phyloP scores from a whole-genome alignment of 2,329 filamentous ascomycete species.

The Aspergillus jensenii region DNA sequence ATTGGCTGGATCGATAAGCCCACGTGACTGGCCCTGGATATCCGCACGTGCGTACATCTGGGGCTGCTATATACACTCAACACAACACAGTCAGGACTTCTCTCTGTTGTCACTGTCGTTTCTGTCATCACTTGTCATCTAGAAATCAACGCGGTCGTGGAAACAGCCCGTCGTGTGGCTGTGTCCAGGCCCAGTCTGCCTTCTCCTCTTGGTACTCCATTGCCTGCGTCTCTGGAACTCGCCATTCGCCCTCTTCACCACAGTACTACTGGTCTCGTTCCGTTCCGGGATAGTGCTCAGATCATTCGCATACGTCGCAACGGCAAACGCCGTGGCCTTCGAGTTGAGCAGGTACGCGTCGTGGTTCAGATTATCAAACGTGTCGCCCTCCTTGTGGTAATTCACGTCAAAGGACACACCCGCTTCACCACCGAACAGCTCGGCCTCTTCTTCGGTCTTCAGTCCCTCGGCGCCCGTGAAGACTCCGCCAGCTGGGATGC shows the following conservation, averaged over 20 bases:
- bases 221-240: not conserved
- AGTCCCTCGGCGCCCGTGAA: slow-evolving; percentile 74
- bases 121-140: not conserved
- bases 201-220: not conserved
- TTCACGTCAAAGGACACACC: slow-evolving; percentile 56
- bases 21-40: no score
- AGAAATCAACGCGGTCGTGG: not conserved
- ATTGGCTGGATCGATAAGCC: no score
- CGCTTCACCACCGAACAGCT: slow-evolving; percentile 67
- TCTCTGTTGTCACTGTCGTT: no score
- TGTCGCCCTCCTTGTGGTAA: slow-evolving; percentile 56
- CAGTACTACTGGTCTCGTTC: not conserved
- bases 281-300: slow-evolving; percentile 22
- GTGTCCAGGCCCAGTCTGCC: slow-evolving; percentile 16
- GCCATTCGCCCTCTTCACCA: not conserved
- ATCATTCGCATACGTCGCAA: slow-evolving; percentile 28
- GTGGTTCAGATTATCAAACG: slow-evolving; percentile 52
- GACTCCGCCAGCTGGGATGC: slow-evolving; percentile 74
- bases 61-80: no score
- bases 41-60: no score
- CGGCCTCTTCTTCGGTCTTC: slow-evolving; percentile 67
- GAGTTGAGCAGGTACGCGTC: slow-evolving; percentile 28
- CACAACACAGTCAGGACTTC: no score
- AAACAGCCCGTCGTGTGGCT: slow-evolving; percentile 20
- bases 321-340: slow-evolving; percentile 25